Evolutionary conservation across 768 basidiomycete genomes (phyloP).

Genomic region (Strobilomyces echinocephalus): DNA sequence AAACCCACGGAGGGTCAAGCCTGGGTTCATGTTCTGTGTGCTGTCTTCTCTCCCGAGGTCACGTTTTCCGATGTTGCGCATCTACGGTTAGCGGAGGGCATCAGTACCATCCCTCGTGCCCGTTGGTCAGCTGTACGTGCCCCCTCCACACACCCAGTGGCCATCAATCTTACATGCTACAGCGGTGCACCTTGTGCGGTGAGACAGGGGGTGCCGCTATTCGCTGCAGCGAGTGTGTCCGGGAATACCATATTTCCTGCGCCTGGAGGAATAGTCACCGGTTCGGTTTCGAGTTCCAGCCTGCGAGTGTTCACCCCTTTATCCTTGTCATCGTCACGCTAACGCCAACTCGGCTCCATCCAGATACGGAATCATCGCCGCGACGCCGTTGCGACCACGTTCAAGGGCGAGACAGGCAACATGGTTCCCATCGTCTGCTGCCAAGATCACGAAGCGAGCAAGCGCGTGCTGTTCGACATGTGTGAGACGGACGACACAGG

Average conservation of each 20-base stretch:
- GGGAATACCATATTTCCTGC: constrained; percentile 83
- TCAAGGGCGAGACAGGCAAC: constrained; percentile 72
- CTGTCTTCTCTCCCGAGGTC: constrained; percentile 84
- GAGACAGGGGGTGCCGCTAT: constrained; percentile 73
- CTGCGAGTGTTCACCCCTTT: constrained; percentile 42
- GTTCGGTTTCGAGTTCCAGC: constrained; percentile 91
- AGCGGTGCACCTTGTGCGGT: constrained; percentile 78
- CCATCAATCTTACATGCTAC: constrained; percentile 11
- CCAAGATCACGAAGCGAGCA: constrained; percentile 64
- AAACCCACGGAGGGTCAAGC: constrained; percentile 92
- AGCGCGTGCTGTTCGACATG: constrained; percentile 70
- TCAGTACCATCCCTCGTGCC: constrained; percentile 64
- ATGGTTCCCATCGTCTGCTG: constrained; percentile 78
- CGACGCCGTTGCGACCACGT: constrained; percentile 62
- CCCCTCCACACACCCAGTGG: background rate
- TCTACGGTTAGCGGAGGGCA: constrained; percentile 79
- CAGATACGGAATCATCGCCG: constrained; percentile 77
- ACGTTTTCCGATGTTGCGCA: constrained; percentile 69
- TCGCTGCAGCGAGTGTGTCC: constrained; percentile 76
- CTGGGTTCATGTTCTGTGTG: constrained; percentile 89
- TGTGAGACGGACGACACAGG: constrained; percentile 80
- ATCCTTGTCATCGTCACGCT: background rate
- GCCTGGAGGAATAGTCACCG: constrained; percentile 81
- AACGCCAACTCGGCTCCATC: background rate
- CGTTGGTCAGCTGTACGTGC: constrained; percentile 70